A percentile compares a stretch with the other conserved stretches of the same genome.
Evolutionary conservation across 2,329 filamentous ascomycete genomes (phyloP).

Genomic region (Bretziella fagacearum): DNA sequence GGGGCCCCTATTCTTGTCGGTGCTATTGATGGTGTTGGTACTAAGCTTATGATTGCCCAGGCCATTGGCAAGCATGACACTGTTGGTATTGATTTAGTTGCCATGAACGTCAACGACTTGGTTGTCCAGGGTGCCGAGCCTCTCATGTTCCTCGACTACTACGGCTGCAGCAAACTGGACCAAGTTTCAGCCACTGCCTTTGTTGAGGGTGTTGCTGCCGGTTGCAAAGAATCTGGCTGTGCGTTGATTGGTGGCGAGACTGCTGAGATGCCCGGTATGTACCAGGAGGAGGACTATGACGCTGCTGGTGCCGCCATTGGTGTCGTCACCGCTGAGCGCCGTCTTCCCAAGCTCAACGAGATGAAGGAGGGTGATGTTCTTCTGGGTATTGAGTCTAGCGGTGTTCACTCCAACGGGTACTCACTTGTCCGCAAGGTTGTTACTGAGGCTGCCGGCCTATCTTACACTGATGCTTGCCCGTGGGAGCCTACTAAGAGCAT

Average conservation of each 20-base stretch:
- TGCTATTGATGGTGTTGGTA: conserved; percentile 90
- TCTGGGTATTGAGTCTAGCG: conserved; percentile 68
- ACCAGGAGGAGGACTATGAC: conserved; percentile 77
- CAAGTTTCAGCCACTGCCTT: conserved; percentile 66
- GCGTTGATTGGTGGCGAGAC: conserved; percentile 95
- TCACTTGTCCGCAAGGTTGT: conserved; percentile 88
- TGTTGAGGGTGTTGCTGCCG: conserved; percentile 74
- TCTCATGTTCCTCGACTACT: conserved; percentile 95
- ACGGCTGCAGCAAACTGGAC: conserved; percentile 78
- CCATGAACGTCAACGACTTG: conserved; percentile 98
- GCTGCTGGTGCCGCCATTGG: conserved; percentile 82
- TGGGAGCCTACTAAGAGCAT: conserved; percentile 51
- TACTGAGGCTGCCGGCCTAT: conserved; percentile 45
- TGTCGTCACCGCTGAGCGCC: conserved; percentile 50
- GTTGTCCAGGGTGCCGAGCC: conserved; percentile 92
- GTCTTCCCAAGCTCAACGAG: conserved; percentile 56
- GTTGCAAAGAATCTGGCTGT: conserved; percentile 70
- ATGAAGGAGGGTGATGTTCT: conserved; percentile 77
- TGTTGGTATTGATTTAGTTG: conserved; percentile 89
- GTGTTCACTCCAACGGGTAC: conserved; percentile 93
- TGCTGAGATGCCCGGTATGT: conserved; percentile 95
- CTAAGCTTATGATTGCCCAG: conserved; percentile 92
- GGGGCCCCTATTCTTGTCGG: conserved; percentile 66
- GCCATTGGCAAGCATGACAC: conserved; percentile 79
- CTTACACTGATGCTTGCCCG: conserved; percentile 56